Base-by-base conservation (phyloP, 2,329 filamentous ascomycete species). In the Colletotrichum destructivum region DNA sequence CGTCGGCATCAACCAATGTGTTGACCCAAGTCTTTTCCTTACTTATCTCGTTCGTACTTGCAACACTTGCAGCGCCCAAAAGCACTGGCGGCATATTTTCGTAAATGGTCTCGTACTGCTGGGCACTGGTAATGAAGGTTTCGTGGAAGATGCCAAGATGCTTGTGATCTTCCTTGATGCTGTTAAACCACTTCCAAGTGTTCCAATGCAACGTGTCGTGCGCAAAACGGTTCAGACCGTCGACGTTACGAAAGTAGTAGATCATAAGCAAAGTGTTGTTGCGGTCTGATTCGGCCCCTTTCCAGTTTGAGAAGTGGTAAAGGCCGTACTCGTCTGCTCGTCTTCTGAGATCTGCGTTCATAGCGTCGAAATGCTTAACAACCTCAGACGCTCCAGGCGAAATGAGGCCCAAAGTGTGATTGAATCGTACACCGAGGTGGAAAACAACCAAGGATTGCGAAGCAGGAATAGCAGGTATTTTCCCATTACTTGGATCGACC, bases 91-190 rank as follows among this genome's bases (percentile, higher is more conserved):
- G 77, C 73, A 82, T 84, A 69, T 87, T 84, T 8, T 82, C 73
- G 74, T 89, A 89, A 23, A 90, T 80, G 2, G 80, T 84, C 82
- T 90, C 88, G 78, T 86, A 88, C 12, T 79, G 79, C 4, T 83
- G 81, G 3, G 79, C 77, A 0, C 82, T 82, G 4, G 85, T 83
- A 40, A 82, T 78, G 74, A 86, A 89, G 0, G 84, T 83, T 82
- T 90, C 88, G 75, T 91, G 88, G 71, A 82, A 89, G 73, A 90
- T 85, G 6, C 83, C 83, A 26, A 90, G 74, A 72, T 88, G 81
- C 31, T 76, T 74, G 54, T 79, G 72, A 31, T 82, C 75, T 52
- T 76, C 77, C 62, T 76, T 77, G 64, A 83, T 82, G 77, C 60
- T 46, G 38, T 62, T 67, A 18, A 84, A 88, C 84, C 84, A 89